Evolutionary conservation across 805 yeast genomes (phyloP).

Genomic region (Soucietia sequanensis): DNA sequence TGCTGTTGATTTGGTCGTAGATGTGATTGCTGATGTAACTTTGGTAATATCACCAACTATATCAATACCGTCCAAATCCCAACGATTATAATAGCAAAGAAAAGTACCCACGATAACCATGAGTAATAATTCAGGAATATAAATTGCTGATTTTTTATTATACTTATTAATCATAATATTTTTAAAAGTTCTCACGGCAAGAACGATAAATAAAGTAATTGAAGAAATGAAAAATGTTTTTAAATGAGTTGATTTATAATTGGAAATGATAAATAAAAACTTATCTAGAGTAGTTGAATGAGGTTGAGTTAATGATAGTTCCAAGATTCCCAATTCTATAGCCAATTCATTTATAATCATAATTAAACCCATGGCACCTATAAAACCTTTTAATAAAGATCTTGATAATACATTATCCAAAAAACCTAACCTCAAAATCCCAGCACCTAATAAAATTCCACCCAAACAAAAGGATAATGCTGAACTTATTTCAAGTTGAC

Average conservation of each 20-base stretch:
- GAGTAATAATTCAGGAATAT: conserved; percentile 30
- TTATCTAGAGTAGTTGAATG: conserved; percentile 22
- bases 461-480: conserved; percentile 72
- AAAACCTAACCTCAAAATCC: conserved; percentile 75
- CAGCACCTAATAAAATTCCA: conserved; percentile 60
- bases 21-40: conserved; percentile 1
- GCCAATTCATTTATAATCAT: conserved; percentile 60
- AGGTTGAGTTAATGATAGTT: conserved; percentile 16
- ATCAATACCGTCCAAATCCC: conserved; percentile 27
- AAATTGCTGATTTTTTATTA: conserved; percentile 17
- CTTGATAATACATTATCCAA: conserved; percentile 77
- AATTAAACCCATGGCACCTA: conserved; percentile 80
- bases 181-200: conserved; percentile 19
- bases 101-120: conserved; percentile 30
- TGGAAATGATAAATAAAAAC: conserved; percentile 11
- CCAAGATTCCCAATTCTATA: conserved; percentile 44
- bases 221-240: conserved; percentile 18
- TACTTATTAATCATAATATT: conserved; percentile 13
- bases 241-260: conserved; percentile 10
- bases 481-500: conserved; percentile 52
- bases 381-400: conserved; percentile 76
- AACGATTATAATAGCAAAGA: conserved; percentile 21
- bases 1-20: no score
- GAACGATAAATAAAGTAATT: conserved; percentile 20
- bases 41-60: conserved; percentile 25